phyloP scores from a whole-genome alignment of 2,329 filamentous ascomycete species.

The Alternaria infectoria region DNA sequence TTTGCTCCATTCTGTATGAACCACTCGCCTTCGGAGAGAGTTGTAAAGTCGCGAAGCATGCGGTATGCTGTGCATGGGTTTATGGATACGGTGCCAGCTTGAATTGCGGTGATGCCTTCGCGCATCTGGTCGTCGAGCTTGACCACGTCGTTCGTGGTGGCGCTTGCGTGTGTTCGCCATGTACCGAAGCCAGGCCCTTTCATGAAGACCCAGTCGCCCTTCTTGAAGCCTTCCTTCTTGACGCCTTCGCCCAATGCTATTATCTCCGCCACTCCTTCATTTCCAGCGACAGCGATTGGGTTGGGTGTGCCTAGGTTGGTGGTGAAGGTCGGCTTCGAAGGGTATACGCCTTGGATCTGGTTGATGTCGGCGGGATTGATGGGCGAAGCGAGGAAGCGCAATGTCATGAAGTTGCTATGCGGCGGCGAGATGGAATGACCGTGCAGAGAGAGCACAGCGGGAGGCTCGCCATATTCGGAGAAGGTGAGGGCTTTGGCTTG shows the following conservation, averaged over 20 bases:
- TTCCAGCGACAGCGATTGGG: constrained; percentile 81
- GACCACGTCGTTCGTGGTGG: constrained; percentile 66
- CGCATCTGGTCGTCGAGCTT: constrained; percentile 73
- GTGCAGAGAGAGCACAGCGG: constrained; percentile 73
- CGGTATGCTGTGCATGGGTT: constrained; percentile 95
- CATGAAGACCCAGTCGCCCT: constrained; percentile 95
- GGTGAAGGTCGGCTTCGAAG: constrained; percentile 79
- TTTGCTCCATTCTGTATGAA: constrained; percentile 98
- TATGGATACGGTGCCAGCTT: constrained; percentile 86
- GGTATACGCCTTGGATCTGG: constrained; percentile 96
- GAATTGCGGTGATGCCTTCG: constrained; percentile 72
- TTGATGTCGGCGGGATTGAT: constrained; percentile 99
- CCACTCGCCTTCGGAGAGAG: constrained; percentile 78
- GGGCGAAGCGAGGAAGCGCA: constrained; percentile 87
- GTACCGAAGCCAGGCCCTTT: constrained; percentile 84
- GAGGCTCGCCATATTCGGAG: constrained; percentile 75
- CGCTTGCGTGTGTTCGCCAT: constrained; percentile 89
- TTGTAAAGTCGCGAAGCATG: constrained; percentile 83
- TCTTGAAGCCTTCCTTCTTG: constrained; percentile 61
- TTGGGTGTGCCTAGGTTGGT: constrained; percentile 76
- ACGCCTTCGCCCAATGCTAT: constrained; percentile 68
- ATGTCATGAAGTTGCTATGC: constrained; percentile 72
- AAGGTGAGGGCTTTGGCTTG: constrained; percentile 84
- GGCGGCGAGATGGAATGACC: constrained; percentile 77
- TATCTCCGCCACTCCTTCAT: constrained; percentile 95